These are phyloP conservation scores for Triticum turgidum DNA, from an alignment of 176 grass and related monocot genomes.

Conservation along the genomic window DNA sequence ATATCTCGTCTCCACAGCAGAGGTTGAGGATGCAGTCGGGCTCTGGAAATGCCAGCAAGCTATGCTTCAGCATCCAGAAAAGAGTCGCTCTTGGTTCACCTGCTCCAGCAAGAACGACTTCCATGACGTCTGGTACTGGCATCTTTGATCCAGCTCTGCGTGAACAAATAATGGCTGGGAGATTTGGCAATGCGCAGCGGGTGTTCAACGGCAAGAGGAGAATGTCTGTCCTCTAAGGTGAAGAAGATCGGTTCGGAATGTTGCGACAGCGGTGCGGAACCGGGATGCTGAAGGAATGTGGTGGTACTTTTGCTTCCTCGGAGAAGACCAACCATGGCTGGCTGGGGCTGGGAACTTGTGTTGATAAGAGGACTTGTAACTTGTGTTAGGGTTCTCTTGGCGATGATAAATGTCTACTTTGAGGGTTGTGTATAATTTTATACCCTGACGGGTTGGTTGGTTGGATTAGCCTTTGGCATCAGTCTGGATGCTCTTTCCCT, in stretches of 20 bases:
- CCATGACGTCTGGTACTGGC: constrained; percentile 37
- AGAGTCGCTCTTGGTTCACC: constrained; percentile 43
- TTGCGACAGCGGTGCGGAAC: constrained; percentile 23
- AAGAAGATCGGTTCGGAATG: constrained; percentile 25
- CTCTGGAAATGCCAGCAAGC: constrained; percentile 44
- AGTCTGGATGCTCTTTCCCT: neutral
- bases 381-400: neutral
- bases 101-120: neutral
- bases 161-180: constrained; percentile 36
- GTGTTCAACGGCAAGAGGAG: constrained; percentile 59
- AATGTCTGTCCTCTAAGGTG: constrained; percentile 54
- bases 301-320: neutral
- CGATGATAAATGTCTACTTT: constrained; percentile 8
- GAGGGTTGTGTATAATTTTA: constrained; percentile 15
- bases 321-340: neutral
- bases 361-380: neutral
- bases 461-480: neutral
- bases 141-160: constrained; percentile 32
- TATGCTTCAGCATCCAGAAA: constrained; percentile 64
- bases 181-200: constrained; percentile 28
- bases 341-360: neutral
- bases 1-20: constrained; percentile 23
- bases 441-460: neutral
- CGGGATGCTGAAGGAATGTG: neutral
- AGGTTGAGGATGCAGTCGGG: constrained; percentile 28